Base-by-base conservation (phyloP, 768 basidiomycete species). In the Nidula microcarpa region DNA sequence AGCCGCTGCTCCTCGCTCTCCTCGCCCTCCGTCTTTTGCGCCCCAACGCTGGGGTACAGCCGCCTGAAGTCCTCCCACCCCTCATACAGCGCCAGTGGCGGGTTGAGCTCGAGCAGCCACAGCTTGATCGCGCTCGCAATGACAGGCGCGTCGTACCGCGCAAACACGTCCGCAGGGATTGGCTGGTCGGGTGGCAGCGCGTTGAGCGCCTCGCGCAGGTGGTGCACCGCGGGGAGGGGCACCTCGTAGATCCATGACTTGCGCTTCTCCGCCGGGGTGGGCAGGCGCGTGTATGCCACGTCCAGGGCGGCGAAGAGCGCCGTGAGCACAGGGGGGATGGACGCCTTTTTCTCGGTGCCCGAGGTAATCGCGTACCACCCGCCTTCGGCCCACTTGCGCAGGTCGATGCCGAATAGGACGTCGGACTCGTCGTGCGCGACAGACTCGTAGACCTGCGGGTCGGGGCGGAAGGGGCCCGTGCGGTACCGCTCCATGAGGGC, bases 231-330 rank as follows among this genome's bases (percentile, higher is more conserved):
- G 1, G 84, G 75, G 5, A 98, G 78, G 1, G 94, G 94, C 3
- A 91, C 89, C 60, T 98, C 93, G 68, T 97, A 98, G 51, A 98
- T 91, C 95, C 95, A 98, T 3, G 87, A 74, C 72, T 88, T 93
- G 54, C 95, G 85, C 64, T 84, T 88, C 66, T 95, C 94, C 86
- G 63, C 4, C 58, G 96, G 89, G 50, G 73, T 75, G 0, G 84
- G 72, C 0, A 89, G 70, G 51, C 69, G 80, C 11, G 62, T 62
- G 58, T 94, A 95, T 10, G 84, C 80, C 48, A 79, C 80, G 2
- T 74, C 75, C 49, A 97, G 67, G 1, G 79, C 87, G 32, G 66
- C 66, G 43, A 98, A 70, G 49, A 97, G 65, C 2, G 84, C 82
- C 2, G 74, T 76, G 49, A 97, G 67, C 13, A 95, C 88, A 0